Conservation (phyloP, 306 rosid genomes). For the Casuarina equisetifolia region DNA sequence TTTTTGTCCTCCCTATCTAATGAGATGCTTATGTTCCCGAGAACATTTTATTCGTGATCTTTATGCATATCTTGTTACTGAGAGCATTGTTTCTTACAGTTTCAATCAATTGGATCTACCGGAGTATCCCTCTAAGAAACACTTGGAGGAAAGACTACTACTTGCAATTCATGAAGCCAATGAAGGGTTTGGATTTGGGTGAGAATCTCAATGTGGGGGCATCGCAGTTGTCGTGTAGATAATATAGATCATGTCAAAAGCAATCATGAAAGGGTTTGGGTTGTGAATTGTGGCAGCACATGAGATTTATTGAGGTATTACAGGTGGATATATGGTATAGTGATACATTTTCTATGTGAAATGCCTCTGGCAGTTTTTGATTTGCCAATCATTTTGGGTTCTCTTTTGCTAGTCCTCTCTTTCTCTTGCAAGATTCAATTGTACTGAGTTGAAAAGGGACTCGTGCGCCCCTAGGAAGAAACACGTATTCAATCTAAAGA, state of each 20-base stretch:
- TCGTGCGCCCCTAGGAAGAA: too few relatives aligned
- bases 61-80: not conserved
- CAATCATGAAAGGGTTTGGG: slow-evolving; percentile 44
- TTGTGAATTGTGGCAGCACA: slow-evolving; percentile 50
- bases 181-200: slow-evolving; percentile 98
- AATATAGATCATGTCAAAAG: slow-evolving; percentile 47
- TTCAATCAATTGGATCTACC: slow-evolving; percentile 97
- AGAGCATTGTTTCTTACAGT: slow-evolving; percentile 43
- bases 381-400: slow-evolving; percentile 14
- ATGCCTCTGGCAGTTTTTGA: slow-evolving; percentile 71
- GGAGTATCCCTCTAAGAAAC: slow-evolving; percentile 90
- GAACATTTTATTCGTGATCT: not conserved
- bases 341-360: slow-evolving; percentile 60
- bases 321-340: slow-evolving; percentile 82
- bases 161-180: slow-evolving; percentile 93
- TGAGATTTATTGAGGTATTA: slow-evolving; percentile 43
- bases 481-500: too few relatives aligned
- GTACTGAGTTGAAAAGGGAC: too few relatives aligned
- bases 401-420: not conserved
- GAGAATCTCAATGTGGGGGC: slow-evolving; percentile 16
- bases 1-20: not conserved
- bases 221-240: slow-evolving; percentile 38
- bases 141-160: slow-evolving; percentile 83
- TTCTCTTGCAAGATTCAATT: not conserved
- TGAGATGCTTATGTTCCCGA: not conserved